phyloP scores from a whole-genome alignment of 352 stramenopile species.

The Phytophthora pinifolia region DNA sequence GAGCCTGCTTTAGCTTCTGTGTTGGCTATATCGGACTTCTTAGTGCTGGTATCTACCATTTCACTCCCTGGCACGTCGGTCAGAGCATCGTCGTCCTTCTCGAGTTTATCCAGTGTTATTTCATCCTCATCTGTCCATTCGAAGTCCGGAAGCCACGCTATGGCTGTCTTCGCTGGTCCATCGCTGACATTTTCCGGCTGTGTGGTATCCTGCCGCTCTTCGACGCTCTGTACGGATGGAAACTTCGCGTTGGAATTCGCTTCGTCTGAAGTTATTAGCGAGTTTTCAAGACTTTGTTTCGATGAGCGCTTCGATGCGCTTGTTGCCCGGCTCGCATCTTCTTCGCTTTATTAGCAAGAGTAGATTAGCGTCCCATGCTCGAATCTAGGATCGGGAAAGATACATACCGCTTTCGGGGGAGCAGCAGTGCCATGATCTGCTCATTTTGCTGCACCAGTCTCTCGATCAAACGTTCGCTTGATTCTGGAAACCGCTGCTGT shows the following conservation, averaged over 20 bases:
- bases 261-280: background rate
- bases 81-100: slow-evolving; percentile 16
- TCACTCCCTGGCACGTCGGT: slow-evolving; percentile 4
- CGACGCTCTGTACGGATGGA: background rate
- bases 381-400: background rate
- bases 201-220: background rate
- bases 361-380: too few species aligned
- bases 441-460: slow-evolving; percentile 33
- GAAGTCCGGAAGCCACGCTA: slow-evolving; percentile 41
- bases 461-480: slow-evolving; percentile 16
- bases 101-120: slow-evolving; percentile 36
- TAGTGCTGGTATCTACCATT: background rate
- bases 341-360: too few species aligned
- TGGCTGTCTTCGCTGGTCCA: background rate
- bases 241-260: background rate
- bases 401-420: slow-evolving; percentile 10
- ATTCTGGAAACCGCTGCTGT: background rate
- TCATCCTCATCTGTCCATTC: slow-evolving; percentile 64
- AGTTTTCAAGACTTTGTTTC: too few species aligned
- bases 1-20: slow-evolving; percentile 3
- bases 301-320: too few species aligned
- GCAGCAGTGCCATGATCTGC: slow-evolving; percentile 25
- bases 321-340: too few species aligned
- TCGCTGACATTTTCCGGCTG: background rate
- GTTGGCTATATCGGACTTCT: background rate